Percentiles rank a stretch among this genome's conserved stretches.
Evolutionary conservation across 2,329 filamentous ascomycete genomes (phyloP).

Genomic region (Aspergillus brasiliensis): DNA sequence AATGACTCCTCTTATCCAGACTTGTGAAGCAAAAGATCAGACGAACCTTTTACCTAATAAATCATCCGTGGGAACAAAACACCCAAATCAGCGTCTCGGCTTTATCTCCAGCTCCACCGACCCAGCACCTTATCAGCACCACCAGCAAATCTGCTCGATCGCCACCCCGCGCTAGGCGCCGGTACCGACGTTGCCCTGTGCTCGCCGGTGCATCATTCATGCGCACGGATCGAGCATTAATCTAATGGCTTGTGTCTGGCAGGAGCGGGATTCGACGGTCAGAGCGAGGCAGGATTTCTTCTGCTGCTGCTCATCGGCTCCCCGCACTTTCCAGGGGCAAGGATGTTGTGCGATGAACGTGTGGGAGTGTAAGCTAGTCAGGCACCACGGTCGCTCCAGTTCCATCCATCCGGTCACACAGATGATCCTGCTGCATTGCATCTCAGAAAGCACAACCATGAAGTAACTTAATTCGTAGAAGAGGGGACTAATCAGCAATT

Average conservation of each 20-base stretch:
- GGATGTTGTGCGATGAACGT: slow-evolving; percentile 6
- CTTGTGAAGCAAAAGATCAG: slow-evolving; percentile 5
- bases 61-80: slow-evolving; percentile 9
- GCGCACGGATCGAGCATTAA: slow-evolving; percentile 15
- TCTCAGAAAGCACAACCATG: neutral
- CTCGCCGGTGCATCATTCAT: slow-evolving; percentile 1
- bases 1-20: slow-evolving; percentile 7
- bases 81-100: slow-evolving; percentile 21
- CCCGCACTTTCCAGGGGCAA: slow-evolving; percentile 10
- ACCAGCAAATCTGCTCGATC: slow-evolving; percentile 14
- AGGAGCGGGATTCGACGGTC: neutral
- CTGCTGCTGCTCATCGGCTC: slow-evolving; percentile 3
- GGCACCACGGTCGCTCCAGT: slow-evolving; percentile 7
- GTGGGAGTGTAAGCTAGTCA: slow-evolving; percentile 9
- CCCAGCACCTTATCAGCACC: slow-evolving; percentile 39
- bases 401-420: slow-evolving; percentile 6
- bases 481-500: no score
- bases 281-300: neutral
- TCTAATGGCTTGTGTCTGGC: slow-evolving; percentile 4
- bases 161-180: slow-evolving; percentile 33
- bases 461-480: no score
- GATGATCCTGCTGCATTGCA: slow-evolving; percentile 4
- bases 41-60: slow-evolving; percentile 24
- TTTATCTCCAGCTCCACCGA: slow-evolving; percentile 37
- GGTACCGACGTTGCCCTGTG: slow-evolving; percentile 17